phyloP scores from a whole-genome alignment of 169 alveolate genomes.

The Babesia gibsoni region DNA sequence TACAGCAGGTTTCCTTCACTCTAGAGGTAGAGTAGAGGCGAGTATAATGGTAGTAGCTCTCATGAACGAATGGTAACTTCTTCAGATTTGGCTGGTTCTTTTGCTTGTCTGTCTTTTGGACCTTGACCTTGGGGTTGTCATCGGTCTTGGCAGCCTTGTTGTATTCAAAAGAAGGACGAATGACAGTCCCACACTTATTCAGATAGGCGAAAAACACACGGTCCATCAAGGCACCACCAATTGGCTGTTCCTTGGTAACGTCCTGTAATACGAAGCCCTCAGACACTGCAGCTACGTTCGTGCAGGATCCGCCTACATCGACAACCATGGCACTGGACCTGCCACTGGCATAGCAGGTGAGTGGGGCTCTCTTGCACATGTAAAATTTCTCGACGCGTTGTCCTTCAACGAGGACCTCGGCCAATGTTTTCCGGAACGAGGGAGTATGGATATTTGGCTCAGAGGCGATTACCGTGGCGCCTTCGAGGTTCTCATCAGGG shows the following conservation, averaged over 20 bases:
- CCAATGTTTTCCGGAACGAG: conserved; percentile 59
- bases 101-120: conserved; percentile 23
- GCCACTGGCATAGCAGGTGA: conserved; percentile 74
- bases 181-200: conserved; percentile 35
- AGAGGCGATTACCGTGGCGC: conserved; percentile 66
- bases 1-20: conserved; percentile 62
- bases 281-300: conserved; percentile 65
- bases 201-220: conserved; percentile 63
- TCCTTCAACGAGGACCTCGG: conserved; percentile 67
- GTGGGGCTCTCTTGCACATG: conserved; percentile 68
- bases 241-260: conserved; percentile 66
- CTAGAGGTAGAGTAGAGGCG: conserved; percentile 68
- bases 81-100: conserved; percentile 2
- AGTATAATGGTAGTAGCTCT: conserved; percentile 68
- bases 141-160: conserved; percentile 20
- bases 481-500: conserved; percentile 68
- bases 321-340: conserved; percentile 69
- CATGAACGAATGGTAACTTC: conserved; percentile 66
- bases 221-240: conserved; percentile 73
- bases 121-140: conserved; percentile 19
- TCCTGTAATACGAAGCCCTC: conserved; percentile 74
- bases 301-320: conserved; percentile 73
- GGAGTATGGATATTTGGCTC: conserved; percentile 71
- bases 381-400: conserved; percentile 65
- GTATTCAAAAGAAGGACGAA: conserved; percentile 65